Percentiles rank a stretch among this genome's conserved stretches.
phyloP scores from a whole-genome alignment of 225 moss, liverwort and hornwort genomes.

The Pleurozium schreberi region DNA sequence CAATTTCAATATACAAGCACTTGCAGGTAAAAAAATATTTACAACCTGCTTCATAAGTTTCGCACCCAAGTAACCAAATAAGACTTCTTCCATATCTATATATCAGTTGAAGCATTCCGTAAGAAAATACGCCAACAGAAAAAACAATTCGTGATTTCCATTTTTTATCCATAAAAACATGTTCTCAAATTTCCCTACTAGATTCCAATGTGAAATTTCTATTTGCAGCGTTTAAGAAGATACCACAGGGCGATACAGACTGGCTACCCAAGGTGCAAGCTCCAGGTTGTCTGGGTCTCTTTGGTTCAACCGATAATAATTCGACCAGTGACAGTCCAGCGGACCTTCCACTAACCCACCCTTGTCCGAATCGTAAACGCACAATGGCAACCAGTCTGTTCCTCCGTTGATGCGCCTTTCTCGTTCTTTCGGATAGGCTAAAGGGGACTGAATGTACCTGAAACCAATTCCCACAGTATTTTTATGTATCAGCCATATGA shows the following conservation, averaged over 20 bases:
- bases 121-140: not conserved
- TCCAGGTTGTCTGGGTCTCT: constrained; percentile 70
- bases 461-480: not conserved
- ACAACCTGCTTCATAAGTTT: not conserved
- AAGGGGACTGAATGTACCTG: constrained; percentile 86
- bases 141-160: not conserved
- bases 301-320: constrained; percentile 51
- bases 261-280: constrained; percentile 81
- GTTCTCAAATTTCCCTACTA: not conserved
- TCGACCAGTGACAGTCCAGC: constrained; percentile 62
- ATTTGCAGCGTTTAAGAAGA: not conserved
- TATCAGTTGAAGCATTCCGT: not conserved
- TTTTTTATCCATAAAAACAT: not conserved
- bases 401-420: constrained; percentile 51
- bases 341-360: constrained; percentile 52
- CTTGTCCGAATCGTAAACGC: constrained; percentile 69
- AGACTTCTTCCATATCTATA: not conserved
- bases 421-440: constrained; percentile 78
- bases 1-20: not conserved
- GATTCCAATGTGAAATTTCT: not conserved
- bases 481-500: not conserved
- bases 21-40: not conserved
- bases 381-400: constrained; percentile 50
- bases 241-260: constrained; percentile 27
- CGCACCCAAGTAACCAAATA: not conserved